Evolutionary conservation across 1,139 yeast species (phyloP).

Genomic region (Pichia sp.): DNA sequence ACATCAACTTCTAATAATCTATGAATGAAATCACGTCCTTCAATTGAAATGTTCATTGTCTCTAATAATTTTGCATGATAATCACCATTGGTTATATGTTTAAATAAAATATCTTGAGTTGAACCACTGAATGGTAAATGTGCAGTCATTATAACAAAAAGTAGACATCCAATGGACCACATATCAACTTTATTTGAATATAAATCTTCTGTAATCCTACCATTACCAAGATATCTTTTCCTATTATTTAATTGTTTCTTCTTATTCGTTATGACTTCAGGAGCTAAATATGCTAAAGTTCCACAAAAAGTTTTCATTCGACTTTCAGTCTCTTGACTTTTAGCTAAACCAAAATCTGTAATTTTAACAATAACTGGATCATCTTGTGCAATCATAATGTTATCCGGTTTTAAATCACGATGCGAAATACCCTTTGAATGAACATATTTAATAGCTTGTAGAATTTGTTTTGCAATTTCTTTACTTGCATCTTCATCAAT

Average conservation of each 20-base stretch:
- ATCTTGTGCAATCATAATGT: slow-evolving; percentile 82
- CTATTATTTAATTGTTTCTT: slow-evolving; percentile 28
- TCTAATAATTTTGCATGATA: slow-evolving; percentile 75
- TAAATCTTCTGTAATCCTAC: slow-evolving; percentile 34
- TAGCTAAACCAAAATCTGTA: slow-evolving; percentile 84
- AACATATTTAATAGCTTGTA: slow-evolving; percentile 80
- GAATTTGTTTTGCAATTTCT: slow-evolving; percentile 76
- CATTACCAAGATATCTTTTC: slow-evolving; percentile 29
- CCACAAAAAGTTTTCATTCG: slow-evolving; percentile 78
- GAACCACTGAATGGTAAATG: slow-evolving; percentile 92
- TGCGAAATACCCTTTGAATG: slow-evolving; percentile 88
- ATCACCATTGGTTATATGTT: slow-evolving; percentile 68
- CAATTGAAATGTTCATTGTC: slow-evolving; percentile 56
- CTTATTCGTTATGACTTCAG: slow-evolving; percentile 82
- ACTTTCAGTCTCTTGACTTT: slow-evolving; percentile 66
- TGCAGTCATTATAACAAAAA: slow-evolving; percentile 83
- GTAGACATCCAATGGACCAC: slow-evolving; percentile 93
- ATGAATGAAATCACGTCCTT: slow-evolving; percentile 64
- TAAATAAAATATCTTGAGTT: slow-evolving; percentile 79
- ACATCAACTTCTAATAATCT: slow-evolving; percentile 73
- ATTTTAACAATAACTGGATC: slow-evolving; percentile 86
- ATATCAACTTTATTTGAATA: slow-evolving; percentile 88
- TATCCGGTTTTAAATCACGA: slow-evolving; percentile 89
- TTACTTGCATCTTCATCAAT: slow-evolving; percentile 87
- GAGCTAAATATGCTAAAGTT: slow-evolving; percentile 84